These are phyloP conservation scores for Aschersonia sp. DNA, from an alignment of 2,329 filamentous ascomycete species.

Conservation along the genomic window DNA sequence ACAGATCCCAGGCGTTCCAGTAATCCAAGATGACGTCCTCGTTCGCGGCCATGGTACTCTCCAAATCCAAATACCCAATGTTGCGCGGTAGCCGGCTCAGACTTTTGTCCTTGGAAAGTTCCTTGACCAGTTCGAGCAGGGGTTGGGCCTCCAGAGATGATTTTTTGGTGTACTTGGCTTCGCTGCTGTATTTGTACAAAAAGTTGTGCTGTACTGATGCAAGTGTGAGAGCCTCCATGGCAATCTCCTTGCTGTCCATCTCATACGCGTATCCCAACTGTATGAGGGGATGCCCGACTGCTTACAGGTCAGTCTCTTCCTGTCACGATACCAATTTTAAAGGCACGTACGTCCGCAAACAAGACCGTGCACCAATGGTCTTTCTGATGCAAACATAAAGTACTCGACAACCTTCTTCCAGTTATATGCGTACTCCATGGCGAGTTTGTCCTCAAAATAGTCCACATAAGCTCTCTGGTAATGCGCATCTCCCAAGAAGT, in stretches of 20 bases:
- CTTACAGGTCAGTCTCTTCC: slow-evolving; percentile 6
- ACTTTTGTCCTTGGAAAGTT: slow-evolving; percentile 51
- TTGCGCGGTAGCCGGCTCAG: slow-evolving; percentile 53
- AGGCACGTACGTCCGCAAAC: slow-evolving; percentile 55
- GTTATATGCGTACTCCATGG: slow-evolving; percentile 57
- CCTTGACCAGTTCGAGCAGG: slow-evolving; percentile 55
- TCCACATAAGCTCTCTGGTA: slow-evolving; percentile 89
- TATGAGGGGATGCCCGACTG: slow-evolving; percentile 84
- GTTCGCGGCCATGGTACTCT: slow-evolving; percentile 51
- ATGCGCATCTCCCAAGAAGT: slow-evolving; percentile 61
- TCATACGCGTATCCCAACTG: slow-evolving; percentile 92
- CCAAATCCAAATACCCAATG: slow-evolving; percentile 47
- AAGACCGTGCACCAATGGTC: slow-evolving; percentile 69
- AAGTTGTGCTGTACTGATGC: slow-evolving; percentile 43
- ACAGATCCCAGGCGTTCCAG: slow-evolving; percentile 76
- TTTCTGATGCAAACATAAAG: slow-evolving; percentile 59
- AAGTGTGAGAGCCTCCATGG: slow-evolving; percentile 74
- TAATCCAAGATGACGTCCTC: slow-evolving; percentile 66
- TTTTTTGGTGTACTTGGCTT: slow-evolving; percentile 53
- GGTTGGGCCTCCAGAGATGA: slow-evolving; percentile 45
- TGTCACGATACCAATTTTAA: too few species aligned
- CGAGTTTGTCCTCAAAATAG: slow-evolving; percentile 88
- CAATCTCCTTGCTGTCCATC: slow-evolving; percentile 69
- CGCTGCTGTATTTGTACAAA: slow-evolving; percentile 55
- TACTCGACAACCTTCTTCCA: slow-evolving; percentile 67